A percentile compares a stretch with the other conserved stretches of the same genome.
Evolutionary conservation across 164 flowering plant species (phyloP).

Genomic region (Magnolia officinalis): DNA sequence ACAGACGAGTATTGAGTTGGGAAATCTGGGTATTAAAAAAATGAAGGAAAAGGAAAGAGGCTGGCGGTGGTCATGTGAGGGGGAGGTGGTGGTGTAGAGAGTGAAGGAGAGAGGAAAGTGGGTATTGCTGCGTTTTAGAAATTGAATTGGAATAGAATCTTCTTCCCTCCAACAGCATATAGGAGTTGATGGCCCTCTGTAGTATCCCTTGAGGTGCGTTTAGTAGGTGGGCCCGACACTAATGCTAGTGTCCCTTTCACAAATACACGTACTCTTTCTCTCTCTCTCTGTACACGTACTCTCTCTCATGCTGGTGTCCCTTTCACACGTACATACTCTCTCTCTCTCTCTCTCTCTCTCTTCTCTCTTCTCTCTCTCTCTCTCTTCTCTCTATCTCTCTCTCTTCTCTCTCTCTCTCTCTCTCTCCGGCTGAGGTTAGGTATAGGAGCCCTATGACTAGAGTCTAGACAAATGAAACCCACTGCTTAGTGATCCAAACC

Average conservation of each 20-base stretch:
- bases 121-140: constrained; percentile 42
- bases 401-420: not conserved
- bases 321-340: too few relatives aligned
- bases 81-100: constrained; percentile 9
- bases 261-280: not conserved
- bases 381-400: not conserved
- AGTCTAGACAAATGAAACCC: too few relatives aligned
- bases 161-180: constrained; percentile 35
- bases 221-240: not conserved
- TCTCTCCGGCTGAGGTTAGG: too few relatives aligned
- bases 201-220: constrained; percentile 1
- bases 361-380: too few relatives aligned
- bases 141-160: constrained; percentile 82
- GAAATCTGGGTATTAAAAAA: too few relatives aligned
- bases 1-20: not conserved
- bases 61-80: constrained; percentile 73
- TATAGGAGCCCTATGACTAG: too few relatives aligned
- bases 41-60: constrained; percentile 8
- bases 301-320: not conserved
- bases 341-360: too few relatives aligned
- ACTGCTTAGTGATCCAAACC: too few relatives aligned
- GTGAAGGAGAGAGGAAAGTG: constrained; percentile 8
- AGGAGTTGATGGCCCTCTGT: constrained; percentile 18
- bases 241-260: not conserved
- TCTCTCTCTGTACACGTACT: not conserved